phyloP scores from a whole-genome alignment of 164 flowering plant genomes.

The Umbellularia californica region DNA sequence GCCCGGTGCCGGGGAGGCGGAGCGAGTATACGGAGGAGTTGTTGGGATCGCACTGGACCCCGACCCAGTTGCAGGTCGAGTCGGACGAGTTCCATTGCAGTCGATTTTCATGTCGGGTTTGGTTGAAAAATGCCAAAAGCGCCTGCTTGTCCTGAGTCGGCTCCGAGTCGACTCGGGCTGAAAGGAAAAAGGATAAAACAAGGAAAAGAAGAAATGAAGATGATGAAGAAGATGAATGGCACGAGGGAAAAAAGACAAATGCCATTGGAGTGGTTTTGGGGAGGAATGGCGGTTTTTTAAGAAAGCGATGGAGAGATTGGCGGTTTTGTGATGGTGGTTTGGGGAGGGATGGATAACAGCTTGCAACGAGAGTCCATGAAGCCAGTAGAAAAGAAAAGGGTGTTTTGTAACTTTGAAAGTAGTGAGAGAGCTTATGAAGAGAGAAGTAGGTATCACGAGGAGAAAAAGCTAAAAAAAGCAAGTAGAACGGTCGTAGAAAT shows the following conservation, averaged over 20 bases:
- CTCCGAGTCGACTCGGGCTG: conserved; percentile 36
- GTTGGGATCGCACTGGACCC: conserved; percentile 54
- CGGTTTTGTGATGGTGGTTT: not conserved
- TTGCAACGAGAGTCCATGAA: too few species aligned
- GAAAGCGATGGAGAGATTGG: not conserved
- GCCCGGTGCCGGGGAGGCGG: conserved; percentile 78
- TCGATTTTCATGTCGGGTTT: conserved; percentile 47
- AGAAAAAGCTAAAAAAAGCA: too few species aligned
- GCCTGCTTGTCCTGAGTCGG: conserved; percentile 74
- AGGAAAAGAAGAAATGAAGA: conserved; percentile 4
- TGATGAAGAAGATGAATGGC: not conserved
- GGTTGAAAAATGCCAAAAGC: conserved; percentile 46
- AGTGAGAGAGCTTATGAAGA: too few species aligned
- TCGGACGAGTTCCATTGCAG: conserved; percentile 59
- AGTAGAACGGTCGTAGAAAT: too few species aligned
- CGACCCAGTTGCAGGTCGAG: conserved; percentile 78
- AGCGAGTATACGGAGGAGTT: conserved; percentile 38
- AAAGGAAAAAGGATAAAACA: conserved; percentile 6
- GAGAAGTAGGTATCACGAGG: too few species aligned
- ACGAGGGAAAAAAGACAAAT: not conserved
- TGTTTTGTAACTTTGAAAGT: too few species aligned
- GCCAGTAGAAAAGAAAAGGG: too few species aligned
- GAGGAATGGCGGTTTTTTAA: not conserved
- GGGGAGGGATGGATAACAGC: too few species aligned
- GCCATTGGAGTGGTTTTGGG: conserved; percentile 26